Evolutionary conservation across 306 rosid genomes (phyloP).

Genomic region (Begonia loranthoides): DNA sequence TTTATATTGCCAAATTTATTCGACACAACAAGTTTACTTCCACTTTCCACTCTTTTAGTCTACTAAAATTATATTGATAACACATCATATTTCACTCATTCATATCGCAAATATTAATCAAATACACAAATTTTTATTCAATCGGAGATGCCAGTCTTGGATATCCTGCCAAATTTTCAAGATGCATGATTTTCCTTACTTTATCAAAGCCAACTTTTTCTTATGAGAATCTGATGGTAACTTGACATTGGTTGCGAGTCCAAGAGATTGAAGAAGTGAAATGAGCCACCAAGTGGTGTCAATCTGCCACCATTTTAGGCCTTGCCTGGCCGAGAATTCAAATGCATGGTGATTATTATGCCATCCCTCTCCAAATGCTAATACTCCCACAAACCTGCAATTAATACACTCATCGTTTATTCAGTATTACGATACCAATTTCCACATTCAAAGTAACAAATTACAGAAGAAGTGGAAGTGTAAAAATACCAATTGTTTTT

Average conservation of each 20-base stretch:
- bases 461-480: not conserved
- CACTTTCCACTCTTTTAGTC: too few relatives aligned
- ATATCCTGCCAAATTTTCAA: too few relatives aligned
- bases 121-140: too few relatives aligned
- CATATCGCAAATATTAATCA: too few relatives aligned
- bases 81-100: too few relatives aligned
- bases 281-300: constrained; percentile 74
- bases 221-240: constrained; percentile 43
- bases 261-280: constrained; percentile 42
- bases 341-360: constrained; percentile 92
- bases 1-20: too few relatives aligned
- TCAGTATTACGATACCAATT: too few relatives aligned
- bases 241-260: constrained; percentile 65
- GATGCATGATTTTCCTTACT: too few relatives aligned
- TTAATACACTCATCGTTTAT: not conserved
- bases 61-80: too few relatives aligned
- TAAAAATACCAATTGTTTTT: constrained; percentile 59
- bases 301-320: constrained; percentile 12
- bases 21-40: too few relatives aligned
- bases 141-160: too few relatives aligned
- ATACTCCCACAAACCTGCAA: constrained; percentile 77
- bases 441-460: not conserved
- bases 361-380: constrained; percentile 19
- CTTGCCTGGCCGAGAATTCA: constrained; percentile 76
- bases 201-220: constrained; percentile 37